Evolutionary conservation across 176 grass and related monocot genomes (phyloP).

Genomic region (Oryza glumipatula): DNA sequence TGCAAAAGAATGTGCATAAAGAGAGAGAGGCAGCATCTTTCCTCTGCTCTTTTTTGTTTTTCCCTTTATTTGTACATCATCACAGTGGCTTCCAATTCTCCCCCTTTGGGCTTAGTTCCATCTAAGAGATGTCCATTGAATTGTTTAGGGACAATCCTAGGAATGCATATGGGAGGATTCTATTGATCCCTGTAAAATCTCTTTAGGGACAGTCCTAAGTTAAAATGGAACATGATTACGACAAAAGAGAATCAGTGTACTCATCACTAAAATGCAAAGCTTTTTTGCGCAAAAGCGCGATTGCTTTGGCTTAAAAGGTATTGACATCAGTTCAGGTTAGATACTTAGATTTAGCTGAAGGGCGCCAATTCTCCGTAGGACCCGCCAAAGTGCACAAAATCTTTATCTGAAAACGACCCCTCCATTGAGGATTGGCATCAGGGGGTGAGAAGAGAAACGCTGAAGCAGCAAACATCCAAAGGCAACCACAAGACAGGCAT

Average conservation of each 20-base stretch:
- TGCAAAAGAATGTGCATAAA: slow-evolving; percentile 42
- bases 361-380: background rate
- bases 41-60: background rate
- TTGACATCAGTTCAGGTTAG: slow-evolving; percentile 9
- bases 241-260: background rate
- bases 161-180: slow-evolving; percentile 12
- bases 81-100: slow-evolving; percentile 27
- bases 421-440: background rate
- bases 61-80: slow-evolving; percentile 14
- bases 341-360: slow-evolving; percentile 23
- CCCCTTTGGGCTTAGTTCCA: background rate
- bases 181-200: slow-evolving; percentile 23
- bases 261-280: background rate
- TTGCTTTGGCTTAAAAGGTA: slow-evolving; percentile 9
- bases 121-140: slow-evolving; percentile 17
- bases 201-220: background rate
- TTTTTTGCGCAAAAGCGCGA: slow-evolving; percentile 21
- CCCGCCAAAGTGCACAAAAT: slow-evolving; percentile 23
- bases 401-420: slow-evolving; percentile 39
- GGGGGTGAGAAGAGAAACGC: background rate
- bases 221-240: background rate
- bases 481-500: slow-evolving; percentile 33
- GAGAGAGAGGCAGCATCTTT: slow-evolving; percentile 41
- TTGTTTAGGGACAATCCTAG: background rate
- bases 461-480: slow-evolving; percentile 33